phyloP scores from a whole-genome alignment of 2,329 filamentous ascomycete species.

The Exophiala aquamarina region DNA sequence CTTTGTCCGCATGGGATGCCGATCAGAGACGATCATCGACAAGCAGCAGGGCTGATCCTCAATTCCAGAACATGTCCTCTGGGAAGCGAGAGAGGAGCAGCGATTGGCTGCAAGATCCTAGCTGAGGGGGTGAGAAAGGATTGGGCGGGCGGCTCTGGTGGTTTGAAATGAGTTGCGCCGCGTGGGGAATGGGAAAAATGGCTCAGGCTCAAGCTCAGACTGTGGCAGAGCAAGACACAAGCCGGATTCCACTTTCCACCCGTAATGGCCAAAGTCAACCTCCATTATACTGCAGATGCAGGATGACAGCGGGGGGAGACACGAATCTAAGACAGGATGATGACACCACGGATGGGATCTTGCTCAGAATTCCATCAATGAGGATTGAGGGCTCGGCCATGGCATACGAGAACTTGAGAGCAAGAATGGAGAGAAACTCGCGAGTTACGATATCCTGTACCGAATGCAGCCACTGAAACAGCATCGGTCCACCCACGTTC shows the following conservation, averaged over 20 bases:
- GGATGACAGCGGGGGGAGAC: background rate
- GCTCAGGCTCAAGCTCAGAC: conserved; percentile 12
- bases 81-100: background rate
- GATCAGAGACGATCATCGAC: conserved; percentile 16
- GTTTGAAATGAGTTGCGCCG: background rate
- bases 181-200: conserved; percentile 6
- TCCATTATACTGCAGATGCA: too few relatives aligned
- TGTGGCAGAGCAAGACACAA: background rate
- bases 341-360: background rate
- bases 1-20: background rate
- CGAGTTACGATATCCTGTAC: too few relatives aligned
- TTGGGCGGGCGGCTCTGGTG: conserved; percentile 13
- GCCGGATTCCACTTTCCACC: too few relatives aligned
- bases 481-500: too few relatives aligned
- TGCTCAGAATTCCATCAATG: too few relatives aligned
- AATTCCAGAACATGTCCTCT: conserved; percentile 21
- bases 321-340: conserved; percentile 7
- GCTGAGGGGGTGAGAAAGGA: conserved; percentile 15
- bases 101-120: conserved; percentile 4
- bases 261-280: too few relatives aligned
- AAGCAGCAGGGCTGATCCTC: conserved; percentile 10
- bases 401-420: too few relatives aligned
- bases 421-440: too few relatives aligned
- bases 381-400: too few relatives aligned
- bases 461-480: too few relatives aligned